phyloP scores from a whole-genome alignment of 2,329 filamentous ascomycete genomes.

The Neonectria faginata region DNA sequence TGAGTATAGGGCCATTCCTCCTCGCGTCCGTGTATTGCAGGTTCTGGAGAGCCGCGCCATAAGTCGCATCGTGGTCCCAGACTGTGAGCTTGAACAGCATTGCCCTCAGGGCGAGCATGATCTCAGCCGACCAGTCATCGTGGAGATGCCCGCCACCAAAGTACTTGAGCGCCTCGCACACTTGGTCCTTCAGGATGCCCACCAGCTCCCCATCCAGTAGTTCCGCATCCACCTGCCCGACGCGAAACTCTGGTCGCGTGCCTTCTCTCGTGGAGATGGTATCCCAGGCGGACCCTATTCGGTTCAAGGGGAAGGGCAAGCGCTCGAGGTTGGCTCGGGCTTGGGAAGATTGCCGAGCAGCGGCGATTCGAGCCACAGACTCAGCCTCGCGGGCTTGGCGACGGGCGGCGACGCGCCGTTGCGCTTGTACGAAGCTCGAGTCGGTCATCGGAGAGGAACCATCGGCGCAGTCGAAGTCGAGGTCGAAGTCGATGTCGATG shows the following conservation, averaged over 20 bases:
- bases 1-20: constrained; percentile 68
- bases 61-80: constrained; percentile 96
- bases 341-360: constrained; percentile 63
- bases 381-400: constrained; percentile 80
- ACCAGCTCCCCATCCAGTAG: constrained; percentile 93
- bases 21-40: constrained; percentile 90
- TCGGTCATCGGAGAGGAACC: constrained; percentile 59
- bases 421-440: constrained; percentile 85
- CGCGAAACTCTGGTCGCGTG: constrained; percentile 86
- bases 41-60: constrained; percentile 93
- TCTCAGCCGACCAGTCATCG: constrained; percentile 90
- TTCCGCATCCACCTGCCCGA: constrained; percentile 96
- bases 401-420: constrained; percentile 85
- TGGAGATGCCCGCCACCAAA: constrained; percentile 79
- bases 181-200: constrained; percentile 85
- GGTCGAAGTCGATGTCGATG: constrained; percentile 7
- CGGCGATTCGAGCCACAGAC: constrained; percentile 66
- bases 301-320: constrained; percentile 72
- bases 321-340: constrained; percentile 66
- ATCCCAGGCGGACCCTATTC: constrained; percentile 74
- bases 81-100: constrained; percentile 94
- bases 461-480: constrained; percentile 40
- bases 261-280: constrained; percentile 79
- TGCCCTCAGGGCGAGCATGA: constrained; percentile 79
- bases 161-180: constrained; percentile 89